Conservation (phyloP, 176 grass and related monocot genomes). For the Tillandsia fasciculata region DNA sequence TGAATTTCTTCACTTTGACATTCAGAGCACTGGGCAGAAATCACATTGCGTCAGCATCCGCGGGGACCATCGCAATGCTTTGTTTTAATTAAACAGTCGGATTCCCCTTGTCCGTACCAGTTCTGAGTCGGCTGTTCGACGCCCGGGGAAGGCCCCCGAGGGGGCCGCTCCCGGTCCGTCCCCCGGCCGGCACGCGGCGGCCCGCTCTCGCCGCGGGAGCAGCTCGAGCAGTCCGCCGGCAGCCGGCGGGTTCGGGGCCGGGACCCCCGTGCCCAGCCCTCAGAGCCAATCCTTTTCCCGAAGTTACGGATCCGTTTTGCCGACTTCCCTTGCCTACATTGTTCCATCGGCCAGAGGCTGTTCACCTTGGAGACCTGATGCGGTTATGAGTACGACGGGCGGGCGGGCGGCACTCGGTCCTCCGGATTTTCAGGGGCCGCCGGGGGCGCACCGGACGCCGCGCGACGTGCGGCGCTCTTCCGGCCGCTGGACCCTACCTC, state of each 20-base stretch:
- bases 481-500: constrained; percentile 54
- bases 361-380: constrained; percentile 46
- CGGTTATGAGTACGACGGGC: constrained; percentile 52
- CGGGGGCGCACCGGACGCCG: constrained; percentile 52
- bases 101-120: constrained; percentile 51
- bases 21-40: constrained; percentile 60
- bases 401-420: constrained; percentile 39
- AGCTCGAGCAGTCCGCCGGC: no score
- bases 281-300: constrained; percentile 70
- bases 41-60: constrained; percentile 50
- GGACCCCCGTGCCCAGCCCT: constrained; percentile 60
- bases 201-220: no score
- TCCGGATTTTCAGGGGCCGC: constrained; percentile 49
- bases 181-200: no score
- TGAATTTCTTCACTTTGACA: constrained; percentile 60
- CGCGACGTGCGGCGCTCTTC: constrained; percentile 65
- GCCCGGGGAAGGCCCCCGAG: constrained; percentile 20
- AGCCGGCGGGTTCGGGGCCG: constrained; percentile 7
- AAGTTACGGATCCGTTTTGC: constrained; percentile 74
- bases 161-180: no score
- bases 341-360: constrained; percentile 59
- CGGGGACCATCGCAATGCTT: constrained; percentile 49
- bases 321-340: constrained; percentile 85
- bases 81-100: constrained; percentile 54
- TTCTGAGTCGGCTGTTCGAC: constrained; percentile 34